Conservation (phyloP, 1,284 basidiomycete species). For the Sporisorium scitamineum region DNA sequence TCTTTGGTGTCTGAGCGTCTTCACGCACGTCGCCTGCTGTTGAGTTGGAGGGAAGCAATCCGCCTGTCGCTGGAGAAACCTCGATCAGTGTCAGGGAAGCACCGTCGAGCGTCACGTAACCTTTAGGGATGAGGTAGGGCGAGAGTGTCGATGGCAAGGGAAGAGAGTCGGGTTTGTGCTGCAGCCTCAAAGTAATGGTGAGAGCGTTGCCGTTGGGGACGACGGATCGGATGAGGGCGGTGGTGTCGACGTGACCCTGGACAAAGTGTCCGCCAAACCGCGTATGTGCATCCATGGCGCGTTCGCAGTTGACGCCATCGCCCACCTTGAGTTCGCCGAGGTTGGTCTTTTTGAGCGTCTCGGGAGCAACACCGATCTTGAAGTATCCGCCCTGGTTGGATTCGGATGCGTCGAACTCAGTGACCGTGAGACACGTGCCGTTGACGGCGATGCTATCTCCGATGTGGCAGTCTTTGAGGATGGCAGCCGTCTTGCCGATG, state of each 20-base stretch:
- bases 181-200: constrained; percentile 79
- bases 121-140: constrained; percentile 92
- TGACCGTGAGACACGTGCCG: constrained; percentile 86
- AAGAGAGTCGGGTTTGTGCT: constrained; percentile 48
- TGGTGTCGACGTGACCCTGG: constrained; percentile 83
- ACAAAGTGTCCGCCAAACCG: constrained; percentile 98
- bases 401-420: constrained; percentile 75
- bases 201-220: constrained; percentile 87
- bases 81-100: constrained; percentile 90
- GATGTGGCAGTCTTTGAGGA: constrained; percentile 89
- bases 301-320: constrained; percentile 91
- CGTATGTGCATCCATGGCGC: constrained; percentile 88
- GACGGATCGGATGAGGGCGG: constrained; percentile 74
- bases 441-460: constrained; percentile 95
- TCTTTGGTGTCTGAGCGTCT: constrained; percentile 36
- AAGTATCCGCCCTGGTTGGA: constrained; percentile 73
- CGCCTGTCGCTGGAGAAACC: constrained; percentile 72
- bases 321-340: constrained; percentile 82
- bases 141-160: constrained; percentile 80
- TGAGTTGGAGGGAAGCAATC: constrained; percentile 52
- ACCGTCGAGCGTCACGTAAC: constrained; percentile 94
- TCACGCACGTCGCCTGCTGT: constrained; percentile 46
- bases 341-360: constrained; percentile 90
- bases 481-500: constrained; percentile 79
- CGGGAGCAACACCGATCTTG: constrained; percentile 93